Base-by-base conservation (phyloP, 768 basidiomycete species). In the Lentinula sp. region DNA sequence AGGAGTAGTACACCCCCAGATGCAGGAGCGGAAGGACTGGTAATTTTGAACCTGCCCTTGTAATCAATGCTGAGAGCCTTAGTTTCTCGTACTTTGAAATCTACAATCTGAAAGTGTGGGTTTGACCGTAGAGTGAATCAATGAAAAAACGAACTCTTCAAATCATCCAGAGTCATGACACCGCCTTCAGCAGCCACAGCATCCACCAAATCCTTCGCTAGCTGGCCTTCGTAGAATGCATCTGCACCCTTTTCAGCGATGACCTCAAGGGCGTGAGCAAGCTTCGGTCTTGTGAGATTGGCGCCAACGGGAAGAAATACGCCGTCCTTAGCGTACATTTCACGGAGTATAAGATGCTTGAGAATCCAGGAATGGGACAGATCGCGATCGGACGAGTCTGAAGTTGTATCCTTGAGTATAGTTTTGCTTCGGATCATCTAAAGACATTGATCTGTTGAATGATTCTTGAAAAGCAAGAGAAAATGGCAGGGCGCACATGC, bases 191-290 rank as follows among this genome's bases (percentile, higher is more conserved):
- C 52, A 28, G 15, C 28, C 10, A 64, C 64, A 5, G 67, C 64
- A 13, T 62, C 57, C 7, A 53, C 61, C 23, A 52, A 62, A 21
- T 63, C 63, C 8, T 55, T 46, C 5, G 67, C 67, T 3, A 68
- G 57, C 6, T 16, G 21, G 1, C 67, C 67, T 4, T 37, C 42
- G 61, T 70, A 70, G 32, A 70, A 70, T n/a, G 56, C 58, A 46
- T 68, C 69, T 32, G 66, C 68, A 32, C 69, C 69, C 23, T 65
- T 23, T 2, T 55, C 16, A 5, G 67, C 59, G 35, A 70, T 64
- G 28, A 49, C 1, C 18, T 67, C 64, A 6, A 70, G 64, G 5
- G 69, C 68, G 28, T 64, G 45, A 10, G 69, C 69, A 42, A 69
- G 69, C 8, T 69, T 63, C 62, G 62, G 60, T n/a, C 59, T 9